Conservation (phyloP, 2,329 filamentous ascomycete genomes). For the Beauveria sp. region DNA sequence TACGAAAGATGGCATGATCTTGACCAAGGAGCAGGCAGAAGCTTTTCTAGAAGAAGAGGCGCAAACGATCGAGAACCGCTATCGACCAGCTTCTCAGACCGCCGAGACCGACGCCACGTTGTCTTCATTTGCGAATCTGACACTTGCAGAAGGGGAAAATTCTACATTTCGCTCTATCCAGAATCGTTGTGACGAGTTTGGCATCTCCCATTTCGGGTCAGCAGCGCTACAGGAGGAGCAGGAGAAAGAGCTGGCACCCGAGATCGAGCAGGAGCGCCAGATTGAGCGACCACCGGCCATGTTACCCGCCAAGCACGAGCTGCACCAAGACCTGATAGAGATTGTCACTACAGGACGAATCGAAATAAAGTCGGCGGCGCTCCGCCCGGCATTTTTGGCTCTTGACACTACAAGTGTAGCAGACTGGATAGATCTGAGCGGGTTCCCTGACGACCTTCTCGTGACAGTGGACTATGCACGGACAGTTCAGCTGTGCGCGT, state of each 20-base stretch:
- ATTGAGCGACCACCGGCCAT: conserved; percentile 39
- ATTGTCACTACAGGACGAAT: background rate
- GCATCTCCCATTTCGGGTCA: background rate
- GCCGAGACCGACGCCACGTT: background rate
- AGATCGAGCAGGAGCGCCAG: conserved; percentile 54
- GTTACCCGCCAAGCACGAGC: conserved; percentile 30
- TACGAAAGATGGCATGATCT: background rate
- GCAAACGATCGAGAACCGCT: background rate
- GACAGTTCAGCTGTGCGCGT: background rate
- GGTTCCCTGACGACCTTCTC: background rate
- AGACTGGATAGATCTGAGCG: background rate
- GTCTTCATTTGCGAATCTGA: background rate
- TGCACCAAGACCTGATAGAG: conserved; percentile 27
- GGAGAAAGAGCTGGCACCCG: conserved; percentile 58
- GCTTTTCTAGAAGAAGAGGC: conserved; percentile 1
- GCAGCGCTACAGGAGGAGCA: conserved; percentile 47
- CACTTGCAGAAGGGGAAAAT: background rate
- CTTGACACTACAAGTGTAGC: background rate
- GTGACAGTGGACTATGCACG: background rate
- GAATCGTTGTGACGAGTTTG: background rate
- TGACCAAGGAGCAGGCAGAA: background rate
- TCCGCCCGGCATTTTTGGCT: background rate
- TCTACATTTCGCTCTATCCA: background rate
- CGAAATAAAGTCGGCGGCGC: background rate
- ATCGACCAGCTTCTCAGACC: background rate